These are phyloP conservation scores for Naematelia aurantialba DNA, from an alignment of 768 basidiomycete genomes.

Conservation along the genomic window DNA sequence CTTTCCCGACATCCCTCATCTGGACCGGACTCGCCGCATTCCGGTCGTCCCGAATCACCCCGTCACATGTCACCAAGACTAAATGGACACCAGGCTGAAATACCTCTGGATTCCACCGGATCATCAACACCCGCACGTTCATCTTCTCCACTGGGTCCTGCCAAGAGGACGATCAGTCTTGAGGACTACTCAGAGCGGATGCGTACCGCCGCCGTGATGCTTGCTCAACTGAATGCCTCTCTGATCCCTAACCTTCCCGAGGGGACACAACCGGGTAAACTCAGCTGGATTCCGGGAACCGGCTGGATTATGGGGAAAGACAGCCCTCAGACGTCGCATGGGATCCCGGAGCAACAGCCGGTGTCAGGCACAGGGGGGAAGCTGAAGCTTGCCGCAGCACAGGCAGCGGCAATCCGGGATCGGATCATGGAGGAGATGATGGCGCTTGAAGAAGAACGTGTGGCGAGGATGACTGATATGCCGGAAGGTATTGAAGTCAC, in stretches of 20 bases:
- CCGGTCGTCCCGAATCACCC: neutral
- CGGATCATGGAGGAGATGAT: constrained; percentile 99
- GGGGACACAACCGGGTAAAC: constrained; percentile 40
- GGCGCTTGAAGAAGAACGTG: constrained; percentile 89
- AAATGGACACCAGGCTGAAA: neutral
- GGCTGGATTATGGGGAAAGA: constrained; percentile 54
- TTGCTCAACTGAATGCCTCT: constrained; percentile 83
- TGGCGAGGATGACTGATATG: constrained; percentile 72
- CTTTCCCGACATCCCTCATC: constrained; percentile 16
- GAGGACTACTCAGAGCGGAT: constrained; percentile 98
- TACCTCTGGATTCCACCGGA: neutral
- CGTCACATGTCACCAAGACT: neutral
- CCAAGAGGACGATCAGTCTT: constrained; percentile 61
- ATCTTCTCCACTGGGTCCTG: constrained; percentile 8
- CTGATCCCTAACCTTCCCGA: constrained; percentile 40
- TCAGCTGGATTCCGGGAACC: constrained; percentile 60
- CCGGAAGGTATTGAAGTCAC: constrained; percentile 43
- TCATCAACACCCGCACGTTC: constrained; percentile 3
- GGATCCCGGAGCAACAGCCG: constrained; percentile 5
- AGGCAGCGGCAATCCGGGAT: constrained; percentile 85
- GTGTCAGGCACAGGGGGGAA: constrained; percentile 58
- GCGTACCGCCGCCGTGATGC: constrained; percentile 97
- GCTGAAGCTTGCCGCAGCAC: constrained; percentile 62
- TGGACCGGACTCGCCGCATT: neutral
- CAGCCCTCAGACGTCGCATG: constrained; percentile 9